phyloP scores from a whole-genome alignment of 805 yeast species.

The Isabelozyma gotoi region DNA sequence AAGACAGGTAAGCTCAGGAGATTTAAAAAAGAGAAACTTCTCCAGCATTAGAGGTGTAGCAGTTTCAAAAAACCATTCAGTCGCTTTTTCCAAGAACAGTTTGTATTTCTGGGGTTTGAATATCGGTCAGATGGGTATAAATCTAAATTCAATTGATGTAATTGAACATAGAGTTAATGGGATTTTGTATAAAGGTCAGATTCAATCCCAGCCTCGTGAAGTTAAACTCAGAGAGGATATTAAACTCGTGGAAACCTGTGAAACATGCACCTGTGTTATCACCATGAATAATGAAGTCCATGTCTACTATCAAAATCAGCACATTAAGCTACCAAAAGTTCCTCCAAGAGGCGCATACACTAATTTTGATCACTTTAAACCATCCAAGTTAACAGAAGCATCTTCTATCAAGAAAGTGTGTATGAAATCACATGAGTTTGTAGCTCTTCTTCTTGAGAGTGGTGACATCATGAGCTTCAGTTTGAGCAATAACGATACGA shows the following conservation, averaged over 20 bases:
- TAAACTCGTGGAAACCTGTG: slow-evolving; percentile 60
- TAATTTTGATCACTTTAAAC: slow-evolving; percentile 55
- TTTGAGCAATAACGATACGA: slow-evolving; percentile 18
- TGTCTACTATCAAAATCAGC: slow-evolving; percentile 57
- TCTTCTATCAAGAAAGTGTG: slow-evolving; percentile 30
- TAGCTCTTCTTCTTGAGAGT: slow-evolving; percentile 53
- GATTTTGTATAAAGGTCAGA: slow-evolving; percentile 33
- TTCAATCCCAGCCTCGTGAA: slow-evolving; percentile 38
- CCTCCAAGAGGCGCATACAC: slow-evolving; percentile 36
- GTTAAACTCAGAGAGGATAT: slow-evolving; percentile 50
- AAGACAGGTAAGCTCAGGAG: slow-evolving; percentile 39
- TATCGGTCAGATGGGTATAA: slow-evolving; percentile 76
- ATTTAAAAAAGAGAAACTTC: slow-evolving; percentile 31
- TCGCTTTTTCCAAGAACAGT: slow-evolving; percentile 51
- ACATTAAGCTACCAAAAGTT: slow-evolving; percentile 46
- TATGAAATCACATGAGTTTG: slow-evolving; percentile 37
- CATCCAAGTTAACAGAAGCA: slow-evolving; percentile 47
- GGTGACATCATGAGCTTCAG: slow-evolving; percentile 55
- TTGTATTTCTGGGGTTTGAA: slow-evolving; percentile 76
- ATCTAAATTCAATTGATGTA: slow-evolving; percentile 11
- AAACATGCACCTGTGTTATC: slow-evolving; percentile 66
- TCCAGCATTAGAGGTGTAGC: slow-evolving; percentile 43
- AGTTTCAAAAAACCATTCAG: slow-evolving; percentile 70
- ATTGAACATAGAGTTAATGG: slow-evolving; percentile 27
- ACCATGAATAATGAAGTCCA: slow-evolving; percentile 60